phyloP scores from a whole-genome alignment of 2,329 filamentous ascomycete species.

The Aspergillus pseudoterreus region DNA sequence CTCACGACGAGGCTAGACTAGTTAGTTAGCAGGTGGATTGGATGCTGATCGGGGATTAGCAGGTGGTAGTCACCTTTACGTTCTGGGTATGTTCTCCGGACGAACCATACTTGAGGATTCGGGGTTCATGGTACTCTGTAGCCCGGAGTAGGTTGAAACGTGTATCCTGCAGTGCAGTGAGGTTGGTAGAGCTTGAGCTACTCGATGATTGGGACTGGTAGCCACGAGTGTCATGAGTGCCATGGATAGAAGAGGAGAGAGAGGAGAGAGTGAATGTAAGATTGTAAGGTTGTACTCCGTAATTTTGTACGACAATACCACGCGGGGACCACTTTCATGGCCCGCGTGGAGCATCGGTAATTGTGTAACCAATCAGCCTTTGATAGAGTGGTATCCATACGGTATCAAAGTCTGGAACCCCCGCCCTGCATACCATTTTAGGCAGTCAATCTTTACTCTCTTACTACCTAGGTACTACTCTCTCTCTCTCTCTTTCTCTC shows the following conservation, averaged over 20 bases:
- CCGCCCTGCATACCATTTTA: not conserved
- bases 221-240: too few relatives aligned
- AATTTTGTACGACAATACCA: not conserved
- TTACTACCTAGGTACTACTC: not conserved
- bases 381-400: not conserved
- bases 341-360: not conserved
- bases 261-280: too few relatives aligned
- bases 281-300: not conserved
- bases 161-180: too few relatives aligned
- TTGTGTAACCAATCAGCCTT: not conserved
- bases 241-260: not conserved
- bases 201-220: too few relatives aligned
- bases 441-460: slow-evolving; percentile 4
- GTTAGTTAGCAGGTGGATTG: slow-evolving; percentile 3
- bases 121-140: too few relatives aligned
- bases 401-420: slow-evolving; percentile 1
- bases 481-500: not conserved
- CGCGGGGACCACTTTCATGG: not conserved
- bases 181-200: too few relatives aligned
- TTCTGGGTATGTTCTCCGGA: not conserved
- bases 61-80: not conserved
- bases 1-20: not conserved
- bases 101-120: not conserved
- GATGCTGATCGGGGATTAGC: slow-evolving; percentile 11
- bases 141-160: too few relatives aligned